Base-by-base conservation (phyloP, 805 yeast genomes). In the Candida sanyiensis region DNA sequence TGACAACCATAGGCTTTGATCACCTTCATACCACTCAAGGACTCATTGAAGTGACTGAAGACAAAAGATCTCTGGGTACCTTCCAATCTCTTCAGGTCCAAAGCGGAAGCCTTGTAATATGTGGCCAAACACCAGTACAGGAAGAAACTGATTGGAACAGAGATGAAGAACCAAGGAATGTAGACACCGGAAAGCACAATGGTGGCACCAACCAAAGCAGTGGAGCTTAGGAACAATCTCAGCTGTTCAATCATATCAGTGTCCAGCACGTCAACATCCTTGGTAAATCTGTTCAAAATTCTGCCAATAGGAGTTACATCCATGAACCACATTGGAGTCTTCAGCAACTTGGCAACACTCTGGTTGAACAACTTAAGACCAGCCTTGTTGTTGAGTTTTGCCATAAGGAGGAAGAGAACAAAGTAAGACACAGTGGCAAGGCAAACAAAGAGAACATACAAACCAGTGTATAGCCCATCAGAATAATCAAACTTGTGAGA, bases 251-350 rank as follows among this genome's bases (percentile, higher is more conserved):
- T 71, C 49, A 86, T 60, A 59, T 83, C 90, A 52, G 84, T 83
- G 54, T 87, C 95, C 55, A 86, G 63, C 12, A 77, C 77, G 55
- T 86, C 94, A 1, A 89, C 81, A 57, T 86, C 96, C 51, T 84
- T 84, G 3, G 95, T 85, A 57, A 86, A 86, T 49, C 95, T 66
- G 61, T 84, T 86, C 57, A 87, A 64, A 42, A 86, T 82, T 51
- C 95, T 70, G 4, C 96, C 95, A 62, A 83, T 68, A 5, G 95
- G 96, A 0, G 93, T 82, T 10, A 85, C 73, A 57, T 87, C 95
- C 70, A 85, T 77, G 53, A 77, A 87, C 10, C 80, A 63, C 89
- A 85, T 83, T 35, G 94, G 94, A 2, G 89, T 77, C 41, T 75
- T 76, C 46, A 86, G 63, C 16, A 86, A 63, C 23, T 66, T 69